phyloP scores from a whole-genome alignment of 2,329 filamentous ascomycete genomes.

The Cladobotryum mycophilum region DNA sequence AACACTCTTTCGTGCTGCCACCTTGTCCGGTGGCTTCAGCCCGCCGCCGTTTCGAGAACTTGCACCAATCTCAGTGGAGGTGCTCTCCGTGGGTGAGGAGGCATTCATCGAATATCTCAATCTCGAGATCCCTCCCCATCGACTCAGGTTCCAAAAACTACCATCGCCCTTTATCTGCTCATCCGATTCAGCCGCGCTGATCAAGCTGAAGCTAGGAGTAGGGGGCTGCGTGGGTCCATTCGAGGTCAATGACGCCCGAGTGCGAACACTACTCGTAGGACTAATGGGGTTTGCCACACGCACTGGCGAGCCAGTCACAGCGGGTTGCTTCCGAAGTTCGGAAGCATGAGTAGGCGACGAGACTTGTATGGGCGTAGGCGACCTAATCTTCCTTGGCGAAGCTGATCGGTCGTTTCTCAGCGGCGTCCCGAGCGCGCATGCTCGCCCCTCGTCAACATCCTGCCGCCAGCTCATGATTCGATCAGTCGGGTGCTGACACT shows the following conservation, averaged over 20 bases:
- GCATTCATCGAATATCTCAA: slow-evolving; percentile 25
- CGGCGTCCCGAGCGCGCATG: slow-evolving; percentile 33
- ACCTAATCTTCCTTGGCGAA: slow-evolving; percentile 43
- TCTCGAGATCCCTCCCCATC: slow-evolving; percentile 41
- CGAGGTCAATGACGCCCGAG: slow-evolving; percentile 19
- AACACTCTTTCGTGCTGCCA: slow-evolving; percentile 25
- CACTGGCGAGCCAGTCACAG: slow-evolving; percentile 24
- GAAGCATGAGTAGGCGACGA: slow-evolving; percentile 36
- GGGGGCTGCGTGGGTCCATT: slow-evolving; percentile 35
- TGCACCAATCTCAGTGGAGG: slow-evolving; percentile 2
- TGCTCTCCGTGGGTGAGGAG: slow-evolving; percentile 15
- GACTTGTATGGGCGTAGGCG: slow-evolving; percentile 29
- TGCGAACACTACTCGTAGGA: slow-evolving; percentile 30
- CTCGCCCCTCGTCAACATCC: slow-evolving; percentile 43
- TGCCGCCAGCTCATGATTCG: slow-evolving; percentile 87
- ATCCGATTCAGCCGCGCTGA: slow-evolving; percentile 27
- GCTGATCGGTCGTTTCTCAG: slow-evolving; percentile 48
- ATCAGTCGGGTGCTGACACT: slow-evolving; percentile 47
- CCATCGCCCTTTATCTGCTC: slow-evolving; percentile 36
- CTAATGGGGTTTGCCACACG: slow-evolving; percentile 27
- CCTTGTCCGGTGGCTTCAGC: slow-evolving; percentile 28
- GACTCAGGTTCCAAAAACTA: slow-evolving; percentile 52
- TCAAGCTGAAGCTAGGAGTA: slow-evolving; percentile 50
- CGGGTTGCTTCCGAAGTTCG: slow-evolving; percentile 41
- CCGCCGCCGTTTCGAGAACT: slow-evolving; percentile 32